Evolutionary conservation across 2,329 filamentous ascomycete species (phyloP).

Genomic region (Fusarium sulawesiense): DNA sequence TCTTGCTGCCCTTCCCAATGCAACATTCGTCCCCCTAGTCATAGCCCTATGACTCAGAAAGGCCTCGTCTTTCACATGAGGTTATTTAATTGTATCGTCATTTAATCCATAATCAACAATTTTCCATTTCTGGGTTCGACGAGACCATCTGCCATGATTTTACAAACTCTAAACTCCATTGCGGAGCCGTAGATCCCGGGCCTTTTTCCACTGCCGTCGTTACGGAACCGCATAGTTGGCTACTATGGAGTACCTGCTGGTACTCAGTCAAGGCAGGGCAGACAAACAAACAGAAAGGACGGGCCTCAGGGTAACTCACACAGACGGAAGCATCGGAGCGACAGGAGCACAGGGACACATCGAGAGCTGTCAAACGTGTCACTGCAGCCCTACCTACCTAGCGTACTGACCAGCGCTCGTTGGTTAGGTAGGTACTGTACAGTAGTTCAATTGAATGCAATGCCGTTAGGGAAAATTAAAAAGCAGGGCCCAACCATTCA

Average conservation of each 20-base stretch:
- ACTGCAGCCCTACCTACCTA: conserved; percentile 20
- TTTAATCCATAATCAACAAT: background rate
- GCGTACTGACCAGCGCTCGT: conserved; percentile 1
- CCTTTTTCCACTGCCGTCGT: background rate
- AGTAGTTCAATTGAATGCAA: conserved; percentile 5
- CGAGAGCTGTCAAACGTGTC: conserved; percentile 16
- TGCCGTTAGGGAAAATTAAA: background rate
- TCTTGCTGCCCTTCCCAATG: background rate
- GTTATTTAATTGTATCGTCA: background rate
- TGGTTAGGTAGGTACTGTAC: background rate
- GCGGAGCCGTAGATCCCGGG: conserved; percentile 13
- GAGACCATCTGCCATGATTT: conserved; percentile 21
- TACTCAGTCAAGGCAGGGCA: background rate
- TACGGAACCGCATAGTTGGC: conserved; percentile 10
- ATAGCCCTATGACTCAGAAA: background rate
- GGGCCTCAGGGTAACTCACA: background rate
- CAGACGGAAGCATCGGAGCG: conserved; percentile 6
- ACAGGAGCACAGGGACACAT: conserved; percentile 15
- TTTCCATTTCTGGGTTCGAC: background rate
- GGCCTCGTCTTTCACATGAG: background rate
- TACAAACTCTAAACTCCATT: conserved; percentile 24
- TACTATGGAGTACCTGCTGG: background rate
- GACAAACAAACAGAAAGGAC: background rate
- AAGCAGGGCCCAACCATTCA: conserved; percentile 3
- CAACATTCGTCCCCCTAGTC: background rate